Base-by-base conservation (phyloP, 495 filamentous ascomycete species). In the Daldinia decipiens region DNA sequence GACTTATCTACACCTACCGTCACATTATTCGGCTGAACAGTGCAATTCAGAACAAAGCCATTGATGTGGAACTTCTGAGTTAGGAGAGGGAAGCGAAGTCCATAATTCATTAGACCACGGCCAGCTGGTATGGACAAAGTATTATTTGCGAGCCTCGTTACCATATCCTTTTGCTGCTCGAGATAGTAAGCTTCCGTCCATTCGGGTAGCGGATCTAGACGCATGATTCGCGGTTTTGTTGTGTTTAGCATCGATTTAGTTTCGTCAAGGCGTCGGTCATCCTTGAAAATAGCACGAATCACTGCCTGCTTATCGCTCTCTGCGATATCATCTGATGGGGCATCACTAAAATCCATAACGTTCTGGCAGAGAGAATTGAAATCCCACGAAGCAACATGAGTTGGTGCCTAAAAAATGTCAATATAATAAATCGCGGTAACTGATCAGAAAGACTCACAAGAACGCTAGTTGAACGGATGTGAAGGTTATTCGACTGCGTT, bases 131-230 rank as follows among this genome's bases (percentile, higher is more conserved):
- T 90, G 9, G 95, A 93, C 36, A 98, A 80, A 2, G 95, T 98
- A 56, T 95, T 88, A 24, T 93, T 87, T 8, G 93, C 94, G 13
- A 97, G 87, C 52, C 90, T 89, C 59, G 94, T 90, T 21, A 92
- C 93, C 24, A 97, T 82, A 62, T 92, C 91, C 77, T 97, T 97
- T 74, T 98, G 95, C n/a, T 89, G 89, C 71, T 98, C 95, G 9
- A 99, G 82, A n/a, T 95, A 86, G 61, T 95, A 90, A 0, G 90
- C 84, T 72, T 99, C 96, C 19, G 88, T 87, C 91, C 92, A 95
- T 38, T 89, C 89, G 0, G 90, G 88, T 66, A 93, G 87, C 1
- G 93, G 88, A 58, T 88, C 81, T 59, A 93, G 91, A 31, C 90
- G 89, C 34, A 93, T 89, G n/a, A 90, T 83, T 24, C 94, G 88